Base-by-base conservation (phyloP, 2,329 filamentous ascomycete genomes). In the Didymella arachidicola region DNA sequence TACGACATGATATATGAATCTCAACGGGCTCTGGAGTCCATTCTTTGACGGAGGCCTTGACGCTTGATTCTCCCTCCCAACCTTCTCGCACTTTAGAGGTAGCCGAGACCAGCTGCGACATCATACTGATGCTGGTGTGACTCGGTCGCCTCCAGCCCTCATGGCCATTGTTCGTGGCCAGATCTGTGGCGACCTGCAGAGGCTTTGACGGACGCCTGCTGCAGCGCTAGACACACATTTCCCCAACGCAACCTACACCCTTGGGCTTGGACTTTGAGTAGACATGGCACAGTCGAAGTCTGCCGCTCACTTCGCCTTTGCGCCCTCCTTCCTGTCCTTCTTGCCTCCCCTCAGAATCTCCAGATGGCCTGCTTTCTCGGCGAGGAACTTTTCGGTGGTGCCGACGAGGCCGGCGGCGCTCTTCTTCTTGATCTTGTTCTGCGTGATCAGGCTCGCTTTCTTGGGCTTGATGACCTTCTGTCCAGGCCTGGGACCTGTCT, bases 281-380 rank as follows among this genome's bases (percentile, higher is more conserved):
- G 19, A 43, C 36, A 36, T 11, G 10, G 29, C 41, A 16, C n/a
- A 27, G 14, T 36, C 27, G 26, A 36, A 11, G 7, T 22, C 8
- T 19, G 16, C 29, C 18, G 36, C 22, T 62, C 51, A 45, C 50
- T 54, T 59, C 25, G 42, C 38, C 53, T 61, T 66, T 43, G 63
- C 62, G 26, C 61, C 64, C 27, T 66, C 66, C 47, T 67, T 69
- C 63, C 68, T 72, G 41, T 79, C 78, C 76, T 85, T 88, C 82
- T 89, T 90, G 12, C 87, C 88, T 2, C 87, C 87, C 57, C 81
- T 82, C 69, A 91, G 74, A 69, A 91, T 71, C 75, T 92, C 89
- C 70, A 91, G 70, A 81, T 92, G 89, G 14, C 89, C 89, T 5
- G 88, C 89, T 69, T 86, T 86, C 61, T 86, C 80, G 12, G 88